phyloP scores from a whole-genome alignment of 2,329 filamentous ascomycete species.

The Scytalidium sp. region DNA sequence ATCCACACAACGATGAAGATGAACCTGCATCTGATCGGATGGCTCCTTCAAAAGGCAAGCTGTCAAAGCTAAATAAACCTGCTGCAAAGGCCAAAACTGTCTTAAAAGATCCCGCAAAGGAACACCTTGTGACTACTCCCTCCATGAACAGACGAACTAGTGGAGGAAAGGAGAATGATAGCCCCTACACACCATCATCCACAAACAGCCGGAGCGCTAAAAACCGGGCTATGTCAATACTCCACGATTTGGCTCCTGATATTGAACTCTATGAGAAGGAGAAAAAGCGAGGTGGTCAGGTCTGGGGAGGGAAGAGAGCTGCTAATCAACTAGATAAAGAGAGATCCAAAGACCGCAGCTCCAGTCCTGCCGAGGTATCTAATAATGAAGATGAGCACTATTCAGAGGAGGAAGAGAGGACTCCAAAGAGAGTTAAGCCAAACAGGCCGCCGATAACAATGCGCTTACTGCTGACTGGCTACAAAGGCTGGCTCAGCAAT shows the following conservation, averaged over 20 bases:
- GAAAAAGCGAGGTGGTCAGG: constrained; percentile 66
- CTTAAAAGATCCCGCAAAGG: constrained; percentile 4
- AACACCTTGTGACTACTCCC: constrained; percentile 42
- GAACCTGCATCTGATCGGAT: neutral
- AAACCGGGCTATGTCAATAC: constrained; percentile 70
- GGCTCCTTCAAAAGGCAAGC: neutral
- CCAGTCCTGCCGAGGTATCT: constrained; percentile 35
- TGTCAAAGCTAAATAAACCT: neutral
- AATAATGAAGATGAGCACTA: constrained; percentile 43
- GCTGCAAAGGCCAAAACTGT: neutral
- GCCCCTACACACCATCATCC: constrained; percentile 60
- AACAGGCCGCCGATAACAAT: constrained; percentile 68
- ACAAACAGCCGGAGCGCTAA: constrained; percentile 85
- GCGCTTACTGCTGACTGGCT: constrained; percentile 79
- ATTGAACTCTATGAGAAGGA: constrained; percentile 92
- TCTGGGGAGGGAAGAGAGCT: constrained; percentile 62
- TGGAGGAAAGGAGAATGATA: constrained; percentile 75
- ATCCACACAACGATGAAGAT: constrained; percentile 1
- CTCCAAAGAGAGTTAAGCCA: constrained; percentile 54
- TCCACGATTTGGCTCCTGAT: constrained; percentile 78
- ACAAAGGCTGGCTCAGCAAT: constrained; percentile 75
- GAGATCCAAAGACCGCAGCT: constrained; percentile 30
- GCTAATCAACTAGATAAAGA: constrained; percentile 56
- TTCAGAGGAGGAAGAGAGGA: constrained; percentile 45
- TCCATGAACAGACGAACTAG: constrained; percentile 45